Percentiles rank a stretch among this genome's conserved stretches.
phyloP scores from a whole-genome alignment of 164 flowering plant genomes.

The Akebia trifoliata region DNA sequence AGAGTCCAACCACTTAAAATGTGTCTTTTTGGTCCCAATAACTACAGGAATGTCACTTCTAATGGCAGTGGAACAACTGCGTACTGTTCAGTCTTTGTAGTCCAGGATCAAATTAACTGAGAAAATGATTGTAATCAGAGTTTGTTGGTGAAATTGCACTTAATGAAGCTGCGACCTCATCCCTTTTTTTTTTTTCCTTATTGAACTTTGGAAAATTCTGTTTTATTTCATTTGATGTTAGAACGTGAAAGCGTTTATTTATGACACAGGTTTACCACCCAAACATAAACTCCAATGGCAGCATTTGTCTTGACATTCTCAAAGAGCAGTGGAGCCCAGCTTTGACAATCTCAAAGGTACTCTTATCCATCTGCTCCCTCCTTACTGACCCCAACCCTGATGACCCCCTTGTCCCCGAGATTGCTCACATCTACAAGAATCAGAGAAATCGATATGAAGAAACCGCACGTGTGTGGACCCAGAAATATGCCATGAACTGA shows the following conservation, averaged over 20 bases:
- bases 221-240: constrained; percentile 4
- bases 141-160: no score
- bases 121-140: no score
- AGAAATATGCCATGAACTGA: constrained; percentile 41
- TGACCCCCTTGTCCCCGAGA: constrained; percentile 42
- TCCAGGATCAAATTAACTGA: no score
- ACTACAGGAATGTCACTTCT: no score
- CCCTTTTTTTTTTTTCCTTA: no score
- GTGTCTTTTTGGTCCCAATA: no score
- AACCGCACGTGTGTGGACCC: constrained; percentile 45
- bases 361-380: constrained; percentile 39
- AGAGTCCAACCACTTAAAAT: no score
- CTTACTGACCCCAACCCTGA: no score
- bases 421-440: constrained; percentile 40
- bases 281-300: constrained; percentile 43
- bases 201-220: no score
- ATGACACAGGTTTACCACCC: constrained; percentile 40
- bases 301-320: constrained; percentile 43
- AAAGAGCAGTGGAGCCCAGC: constrained; percentile 52
- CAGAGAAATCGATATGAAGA: constrained; percentile 32
- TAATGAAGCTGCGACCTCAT: no score
- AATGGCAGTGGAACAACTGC: no score
- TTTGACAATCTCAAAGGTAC: constrained; percentile 39
- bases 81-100: no score
- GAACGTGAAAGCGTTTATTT: constrained; percentile 16